These are phyloP conservation scores for Ramularia endophylla DNA, from an alignment of 2,329 filamentous ascomycete species.

Conservation along the genomic window DNA sequence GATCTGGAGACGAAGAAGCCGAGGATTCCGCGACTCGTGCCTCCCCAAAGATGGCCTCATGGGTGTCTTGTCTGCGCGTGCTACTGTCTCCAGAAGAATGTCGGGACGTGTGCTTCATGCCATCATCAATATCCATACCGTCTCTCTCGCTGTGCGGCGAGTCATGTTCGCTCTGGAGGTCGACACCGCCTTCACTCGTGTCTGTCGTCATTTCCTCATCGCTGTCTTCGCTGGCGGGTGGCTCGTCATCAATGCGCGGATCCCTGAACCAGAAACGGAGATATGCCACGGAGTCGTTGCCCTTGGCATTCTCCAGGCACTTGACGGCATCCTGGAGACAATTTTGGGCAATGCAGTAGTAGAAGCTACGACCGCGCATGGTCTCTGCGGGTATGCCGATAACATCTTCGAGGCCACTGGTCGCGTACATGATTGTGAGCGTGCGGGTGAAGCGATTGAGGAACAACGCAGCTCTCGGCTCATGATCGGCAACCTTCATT, in stretches of 20 bases:
- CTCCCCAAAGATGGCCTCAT: slow-evolving; percentile 41
- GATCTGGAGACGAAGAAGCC: slow-evolving; percentile 30
- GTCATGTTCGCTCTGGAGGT: slow-evolving; percentile 34
- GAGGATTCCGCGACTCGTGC: slow-evolving; percentile 33
- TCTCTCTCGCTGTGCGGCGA: slow-evolving; percentile 11
- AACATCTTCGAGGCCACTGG: slow-evolving; percentile 67
- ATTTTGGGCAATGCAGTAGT: slow-evolving; percentile 75
- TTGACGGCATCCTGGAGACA: slow-evolving; percentile 71
- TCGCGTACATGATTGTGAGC: slow-evolving; percentile 80
- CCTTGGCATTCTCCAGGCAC: slow-evolving; percentile 78
- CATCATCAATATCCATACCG: slow-evolving; percentile 16
- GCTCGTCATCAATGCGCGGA: slow-evolving; percentile 50
- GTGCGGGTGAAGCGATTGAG: slow-evolving; percentile 81
- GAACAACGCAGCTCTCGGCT: slow-evolving; percentile 77
- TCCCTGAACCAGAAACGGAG: slow-evolving; percentile 80
- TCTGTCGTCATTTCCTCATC: slow-evolving; percentile 45
- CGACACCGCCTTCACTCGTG: slow-evolving; percentile 45
- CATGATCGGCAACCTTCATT: slow-evolving; percentile 54
- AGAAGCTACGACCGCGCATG: slow-evolving; percentile 73
- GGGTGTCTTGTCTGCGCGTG: slow-evolving; percentile 32
- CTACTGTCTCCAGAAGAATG: slow-evolving; percentile 45
- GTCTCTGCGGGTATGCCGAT: slow-evolving; percentile 65
- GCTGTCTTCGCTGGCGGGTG: slow-evolving; percentile 32
- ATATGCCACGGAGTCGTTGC: slow-evolving; percentile 86
- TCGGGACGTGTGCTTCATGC: slow-evolving; percentile 21